These are phyloP conservation scores for Aspergillus steynii DNA, from an alignment of 495 filamentous ascomycete genomes.

Conservation along the genomic window DNA sequence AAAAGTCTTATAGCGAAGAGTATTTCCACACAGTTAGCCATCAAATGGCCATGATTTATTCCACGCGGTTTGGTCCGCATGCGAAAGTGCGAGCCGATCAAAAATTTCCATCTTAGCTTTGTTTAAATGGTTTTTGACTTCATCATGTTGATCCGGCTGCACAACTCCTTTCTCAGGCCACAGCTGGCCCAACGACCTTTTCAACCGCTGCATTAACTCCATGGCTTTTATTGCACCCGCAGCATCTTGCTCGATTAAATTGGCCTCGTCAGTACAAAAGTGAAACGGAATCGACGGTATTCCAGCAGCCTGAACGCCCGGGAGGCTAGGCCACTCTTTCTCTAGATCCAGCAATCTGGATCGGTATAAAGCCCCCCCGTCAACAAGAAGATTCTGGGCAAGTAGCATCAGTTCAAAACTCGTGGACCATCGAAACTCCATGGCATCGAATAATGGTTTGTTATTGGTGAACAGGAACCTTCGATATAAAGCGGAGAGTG, in stretches of 20 bases:
- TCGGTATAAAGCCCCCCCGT: slow-evolving; percentile 28
- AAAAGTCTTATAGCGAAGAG: too few species aligned
- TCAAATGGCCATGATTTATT: too few species aligned
- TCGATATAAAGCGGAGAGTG: slow-evolving; percentile 20
- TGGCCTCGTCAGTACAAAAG: slow-evolving; percentile 22
- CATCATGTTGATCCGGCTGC: too few species aligned
- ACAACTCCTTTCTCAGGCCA: slow-evolving; percentile 23
- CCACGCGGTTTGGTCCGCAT: too few species aligned
- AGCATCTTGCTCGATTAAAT: slow-evolving; percentile 25
- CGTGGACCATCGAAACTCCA: slow-evolving; percentile 25
- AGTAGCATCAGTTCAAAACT: slow-evolving; percentile 23
- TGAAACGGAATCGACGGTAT: slow-evolving; percentile 22
- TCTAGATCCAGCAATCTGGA: slow-evolving; percentile 21
- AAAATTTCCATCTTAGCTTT: too few species aligned
- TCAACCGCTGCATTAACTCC: slow-evolving; percentile 26
- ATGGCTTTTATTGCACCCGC: slow-evolving; percentile 24
- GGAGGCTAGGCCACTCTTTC: slow-evolving; percentile 25
- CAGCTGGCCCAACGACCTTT: slow-evolving; percentile 18
- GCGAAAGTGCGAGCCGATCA: too few species aligned
- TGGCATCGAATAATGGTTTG: slow-evolving; percentile 20
- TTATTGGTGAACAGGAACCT: slow-evolving; percentile 16
- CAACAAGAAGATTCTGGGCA: slow-evolving; percentile 26
- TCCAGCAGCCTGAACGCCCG: slow-evolving; percentile 26
- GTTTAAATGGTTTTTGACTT: too few species aligned
- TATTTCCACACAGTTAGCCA: too few species aligned